phyloP scores from a whole-genome alignment of 1,139 yeast species.

The Geotrichum cucujoidarum region DNA sequence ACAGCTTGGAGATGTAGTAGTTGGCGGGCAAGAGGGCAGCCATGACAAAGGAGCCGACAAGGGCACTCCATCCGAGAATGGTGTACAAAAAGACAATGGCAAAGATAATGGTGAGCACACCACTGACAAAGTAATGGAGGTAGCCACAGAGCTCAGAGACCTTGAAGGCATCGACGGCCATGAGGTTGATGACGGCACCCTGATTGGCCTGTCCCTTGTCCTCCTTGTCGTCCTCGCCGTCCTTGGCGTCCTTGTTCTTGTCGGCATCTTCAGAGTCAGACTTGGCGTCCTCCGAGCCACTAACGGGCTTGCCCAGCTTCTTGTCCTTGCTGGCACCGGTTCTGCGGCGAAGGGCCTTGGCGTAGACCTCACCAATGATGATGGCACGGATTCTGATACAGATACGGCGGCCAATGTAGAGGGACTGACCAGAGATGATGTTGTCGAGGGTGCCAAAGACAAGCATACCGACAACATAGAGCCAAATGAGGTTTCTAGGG shows the following conservation, averaged over 20 bases:
- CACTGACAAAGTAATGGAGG: slow-evolving; percentile 72
- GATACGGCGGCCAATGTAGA: slow-evolving; percentile 86
- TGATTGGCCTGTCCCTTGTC: slow-evolving; percentile 56
- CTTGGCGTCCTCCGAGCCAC: slow-evolving; percentile 16
- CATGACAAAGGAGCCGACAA: slow-evolving; percentile 73
- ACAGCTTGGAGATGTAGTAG: slow-evolving; percentile 56
- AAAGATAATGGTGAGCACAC: slow-evolving; percentile 62
- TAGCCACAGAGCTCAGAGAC: slow-evolving; percentile 84
- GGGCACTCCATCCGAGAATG: slow-evolving; percentile 83
- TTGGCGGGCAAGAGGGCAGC: slow-evolving; percentile 66
- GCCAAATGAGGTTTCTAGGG: slow-evolving; percentile 78
- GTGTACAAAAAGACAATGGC: slow-evolving; percentile 63
- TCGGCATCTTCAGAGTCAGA: slow-evolving; percentile 19
- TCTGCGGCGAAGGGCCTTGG: slow-evolving; percentile 84
- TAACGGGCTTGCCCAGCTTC: slow-evolving; percentile 29
- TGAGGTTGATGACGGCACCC: slow-evolving; percentile 88
- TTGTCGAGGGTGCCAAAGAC: slow-evolving; percentile 58
- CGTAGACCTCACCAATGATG: slow-evolving; percentile 84
- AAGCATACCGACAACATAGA: slow-evolving; percentile 73
- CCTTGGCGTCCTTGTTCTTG: slow-evolving; percentile 36
- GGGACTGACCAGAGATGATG: slow-evolving; percentile 70
- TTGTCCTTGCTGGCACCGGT: slow-evolving; percentile 44
- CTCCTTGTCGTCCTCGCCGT: slow-evolving; percentile 28
- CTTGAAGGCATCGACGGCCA: slow-evolving; percentile 95
- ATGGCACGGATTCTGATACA: slow-evolving; percentile 88